Base-by-base conservation (phyloP, 1,284 basidiomycete species). In the Apiotrichum veenhuisii region DNA sequence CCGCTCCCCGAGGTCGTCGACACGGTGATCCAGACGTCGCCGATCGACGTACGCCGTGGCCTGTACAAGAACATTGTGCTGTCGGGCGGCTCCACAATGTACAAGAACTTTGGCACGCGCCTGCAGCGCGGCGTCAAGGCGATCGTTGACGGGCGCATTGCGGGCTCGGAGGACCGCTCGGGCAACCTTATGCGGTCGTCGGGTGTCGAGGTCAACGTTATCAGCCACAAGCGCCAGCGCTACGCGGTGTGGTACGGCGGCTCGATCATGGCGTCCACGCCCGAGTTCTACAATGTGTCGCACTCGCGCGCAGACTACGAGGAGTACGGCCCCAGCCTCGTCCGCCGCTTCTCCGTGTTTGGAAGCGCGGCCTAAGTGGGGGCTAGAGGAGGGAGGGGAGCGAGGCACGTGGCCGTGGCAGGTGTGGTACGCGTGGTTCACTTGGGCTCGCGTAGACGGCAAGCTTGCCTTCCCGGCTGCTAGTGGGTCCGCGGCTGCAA, bases 161-260 rank as follows among this genome's bases (percentile, higher is more conserved):
- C 91, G 58, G 85, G 85, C 2, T 88, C 85, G 64, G 89, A 87
- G 47, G 73, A 83, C 33, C 83, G 86, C 5, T 88, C 87, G 59
- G 93, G 93, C 14, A 87, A 86, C 63, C 78, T 81, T 25, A 84
- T 87, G 71, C 87, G 86, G 81, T 95, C 91, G 18, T 89, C 89
- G 41, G 93, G 93, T 33, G 88, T 96, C 36, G 92, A 96, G 58
- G 92, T 97, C 58, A 92, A 98, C 61, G 96, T 99, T 69, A 97
- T 99, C 71, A 90, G 89, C 12, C 96, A 99, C 83, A 98, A 96
- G 80, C 87, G 92, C 67, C 96, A 98, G 81, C 83, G 94, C 82
- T 90, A 96, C 70, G 95, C 95, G 15, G 96, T 98, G 22, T 99
- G 95, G 95, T 98, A 92, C 70, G 96, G 96, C 68, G 96, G 96